phyloP scores from a whole-genome alignment of 2,329 filamentous ascomycete genomes.

The Atkinsonella texensis region DNA sequence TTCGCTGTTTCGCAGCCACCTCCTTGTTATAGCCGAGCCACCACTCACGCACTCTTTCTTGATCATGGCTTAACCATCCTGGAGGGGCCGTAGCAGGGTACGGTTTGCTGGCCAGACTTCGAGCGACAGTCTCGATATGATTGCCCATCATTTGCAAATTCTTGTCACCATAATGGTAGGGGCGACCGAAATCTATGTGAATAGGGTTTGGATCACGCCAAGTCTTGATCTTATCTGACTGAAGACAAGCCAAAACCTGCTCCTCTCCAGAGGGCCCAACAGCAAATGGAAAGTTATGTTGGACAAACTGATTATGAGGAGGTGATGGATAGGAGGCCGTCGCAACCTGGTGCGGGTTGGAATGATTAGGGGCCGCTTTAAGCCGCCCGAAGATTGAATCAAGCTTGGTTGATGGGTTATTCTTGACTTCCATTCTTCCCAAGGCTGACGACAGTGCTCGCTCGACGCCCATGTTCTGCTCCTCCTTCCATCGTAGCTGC shows the following conservation, averaged over 20 bases:
- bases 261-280: conserved; percentile 25
- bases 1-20: conserved; percentile 24
- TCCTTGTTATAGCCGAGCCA: conserved; percentile 35
- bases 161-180: conserved; percentile 29
- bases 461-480: conserved; percentile 30
- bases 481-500: conserved; percentile 36
- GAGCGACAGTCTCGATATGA: conserved; percentile 29
- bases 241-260: conserved; percentile 30
- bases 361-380: conserved; percentile 9
- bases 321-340: background rate
- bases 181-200: conserved; percentile 19
- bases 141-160: conserved; percentile 30
- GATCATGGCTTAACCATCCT: conserved; percentile 35
- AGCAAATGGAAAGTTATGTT: conserved; percentile 18
- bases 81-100: conserved; percentile 40
- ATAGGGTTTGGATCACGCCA: conserved; percentile 31
- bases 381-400: conserved; percentile 29
- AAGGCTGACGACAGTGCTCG: conserved; percentile 30
- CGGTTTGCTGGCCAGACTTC: conserved; percentile 30
- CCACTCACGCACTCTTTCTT: conserved; percentile 39
- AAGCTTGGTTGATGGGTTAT: conserved; percentile 23
- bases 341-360: conserved; percentile 5
- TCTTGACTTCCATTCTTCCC: conserved; percentile 28
- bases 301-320: background rate
- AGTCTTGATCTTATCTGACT: conserved; percentile 29